A percentile compares a stretch with the other conserved stretches of the same genome.
Conservation (phyloP, 2,329 filamentous ascomycete species). For the Cladosporium sp. region DNA sequence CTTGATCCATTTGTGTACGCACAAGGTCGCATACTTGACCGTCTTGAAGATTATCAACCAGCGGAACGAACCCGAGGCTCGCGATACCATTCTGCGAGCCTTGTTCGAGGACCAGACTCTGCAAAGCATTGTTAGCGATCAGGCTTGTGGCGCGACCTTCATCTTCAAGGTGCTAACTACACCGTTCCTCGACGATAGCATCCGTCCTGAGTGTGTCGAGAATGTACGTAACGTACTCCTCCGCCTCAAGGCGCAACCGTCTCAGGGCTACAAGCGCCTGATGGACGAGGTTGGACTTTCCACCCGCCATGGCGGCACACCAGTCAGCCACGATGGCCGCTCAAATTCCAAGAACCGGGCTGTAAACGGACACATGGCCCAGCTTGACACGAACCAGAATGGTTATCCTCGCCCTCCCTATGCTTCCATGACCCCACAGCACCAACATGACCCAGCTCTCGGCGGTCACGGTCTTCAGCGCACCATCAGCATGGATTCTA, state of each 20-base stretch:
- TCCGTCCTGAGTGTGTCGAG: slow-evolving; percentile 82
- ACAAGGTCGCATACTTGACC: slow-evolving; percentile 96
- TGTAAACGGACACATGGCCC: slow-evolving; percentile 30
- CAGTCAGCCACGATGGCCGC: slow-evolving; percentile 31
- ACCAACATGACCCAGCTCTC: slow-evolving; percentile 31
- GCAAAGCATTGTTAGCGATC: slow-evolving; percentile 86
- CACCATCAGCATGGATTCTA: slow-evolving; percentile 47
- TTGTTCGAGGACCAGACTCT: slow-evolving; percentile 87
- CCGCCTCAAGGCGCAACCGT: slow-evolving; percentile 86
- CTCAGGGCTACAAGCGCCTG: slow-evolving; percentile 93
- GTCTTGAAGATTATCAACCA: slow-evolving; percentile 99
- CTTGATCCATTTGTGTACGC: slow-evolving; percentile 90
- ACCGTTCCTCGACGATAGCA: slow-evolving; percentile 91
- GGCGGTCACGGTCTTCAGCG: slow-evolving; percentile 39
- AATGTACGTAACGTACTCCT: slow-evolving; percentile 86
- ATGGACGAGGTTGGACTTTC: slow-evolving; percentile 98
- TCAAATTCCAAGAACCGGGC: slow-evolving; percentile 32
- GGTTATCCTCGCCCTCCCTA: slow-evolving; percentile 35
- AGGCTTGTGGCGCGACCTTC: slow-evolving; percentile 85
- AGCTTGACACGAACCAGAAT: slow-evolving; percentile 30
- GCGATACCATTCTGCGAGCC: slow-evolving; percentile 83
- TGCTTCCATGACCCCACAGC: slow-evolving; percentile 30
- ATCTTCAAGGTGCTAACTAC: slow-evolving; percentile 99
- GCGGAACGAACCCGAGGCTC: slow-evolving; percentile 85
- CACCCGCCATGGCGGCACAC: slow-evolving; percentile 41